Conservation (phyloP, 1,284 basidiomycete species). For the Vanrija sp. region DNA sequence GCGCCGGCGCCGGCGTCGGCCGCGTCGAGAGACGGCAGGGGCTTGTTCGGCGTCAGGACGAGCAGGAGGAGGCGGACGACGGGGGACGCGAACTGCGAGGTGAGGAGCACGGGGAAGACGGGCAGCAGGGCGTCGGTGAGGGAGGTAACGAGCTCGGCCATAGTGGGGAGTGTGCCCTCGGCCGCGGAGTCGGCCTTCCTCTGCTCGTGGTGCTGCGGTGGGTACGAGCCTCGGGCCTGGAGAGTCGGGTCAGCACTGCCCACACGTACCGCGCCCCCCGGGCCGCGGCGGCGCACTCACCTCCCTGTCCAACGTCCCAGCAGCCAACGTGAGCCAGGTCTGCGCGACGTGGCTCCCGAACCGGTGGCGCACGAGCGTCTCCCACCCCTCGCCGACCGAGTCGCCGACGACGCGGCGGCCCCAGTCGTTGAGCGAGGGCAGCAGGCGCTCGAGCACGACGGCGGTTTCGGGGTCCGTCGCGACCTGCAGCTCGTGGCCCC, state of each 20-base stretch:
- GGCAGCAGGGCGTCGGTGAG: slow-evolving; percentile 49
- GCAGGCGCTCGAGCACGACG: slow-evolving; percentile 76
- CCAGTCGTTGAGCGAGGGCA: slow-evolving; percentile 90
- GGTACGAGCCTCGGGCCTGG: slow-evolving; percentile 63
- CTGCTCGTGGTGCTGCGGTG: slow-evolving; percentile 54
- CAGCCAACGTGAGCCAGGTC: slow-evolving; percentile 70
- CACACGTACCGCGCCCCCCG: too few relatives aligned
- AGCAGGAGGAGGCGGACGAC: slow-evolving; percentile 73
- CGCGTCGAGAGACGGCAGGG: slow-evolving; percentile 53
- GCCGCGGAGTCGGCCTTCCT: slow-evolving; percentile 11
- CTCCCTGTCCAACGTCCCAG: slow-evolving; percentile 75
- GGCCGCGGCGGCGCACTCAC: slow-evolving; percentile 49
- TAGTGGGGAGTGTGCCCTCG: slow-evolving; percentile 65
- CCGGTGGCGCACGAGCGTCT: slow-evolving; percentile 66
- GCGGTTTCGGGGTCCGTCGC: slow-evolving; percentile 90
- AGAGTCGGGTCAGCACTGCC: neutral
- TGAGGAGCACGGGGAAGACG: slow-evolving; percentile 60
- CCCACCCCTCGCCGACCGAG: slow-evolving; percentile 76
- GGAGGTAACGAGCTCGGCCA: slow-evolving; percentile 52
- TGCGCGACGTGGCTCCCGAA: slow-evolving; percentile 92
- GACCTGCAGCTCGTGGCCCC: slow-evolving; percentile 77
- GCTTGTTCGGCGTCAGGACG: slow-evolving; percentile 57
- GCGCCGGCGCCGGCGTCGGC: slow-evolving; percentile 12
- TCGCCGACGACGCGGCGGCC: slow-evolving; percentile 81
- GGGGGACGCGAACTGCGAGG: slow-evolving; percentile 83